Evolutionary conservation across 257 asterid species (phyloP), one percentile per base, ranked within the genome.

Genomic region (Nemophila menziesii): DNA sequence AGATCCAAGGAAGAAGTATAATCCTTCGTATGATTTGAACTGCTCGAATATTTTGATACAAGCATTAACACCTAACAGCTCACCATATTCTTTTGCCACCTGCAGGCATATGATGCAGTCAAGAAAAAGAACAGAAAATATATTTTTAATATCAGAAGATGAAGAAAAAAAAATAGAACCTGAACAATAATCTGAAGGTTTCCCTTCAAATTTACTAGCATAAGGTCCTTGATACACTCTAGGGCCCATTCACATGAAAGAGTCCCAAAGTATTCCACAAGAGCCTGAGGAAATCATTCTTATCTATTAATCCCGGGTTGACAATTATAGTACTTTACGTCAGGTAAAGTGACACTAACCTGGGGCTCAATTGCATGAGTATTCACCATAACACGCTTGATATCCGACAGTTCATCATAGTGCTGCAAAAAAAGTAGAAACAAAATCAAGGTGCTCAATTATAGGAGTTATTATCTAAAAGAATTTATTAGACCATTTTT

Each of bases 281-380:
- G 82, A 45, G 78, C 75, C 92, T 79, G 77, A 54, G 63, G 70
- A 22, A 34, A 27, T 58, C n/a, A n/a, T n/a, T n/a, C n/a, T 27
- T 20, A 39, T 43, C 42, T 51, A 12, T 13, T 16, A 26, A 19
- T 67, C 37, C 33, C 15, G 15, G 8, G 29, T 4, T 17, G 3
- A 12, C 1, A 36, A 3, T 14, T 17, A 36, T 9, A 1, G 39
- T 12, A 12, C 11, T 2, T 15, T 33, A 17, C 15, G 14, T 36
- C 17, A 54, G 8, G 11, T 43, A 5, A 29, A 55, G 33, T 33
- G 20, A 37, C 38, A 22, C 59, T 54, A 52, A 90, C 98, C 96
- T 90, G 98, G 37, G 98, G 98, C 81, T 90, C 96, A 67, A 90
- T 90, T 59, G 96, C 99, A 85, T 90, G 96, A 51, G 99, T 90